These are phyloP conservation scores for Chalciporus sp. DNA, from an alignment of 1,284 basidiomycete species.

Conservation along the genomic window DNA sequence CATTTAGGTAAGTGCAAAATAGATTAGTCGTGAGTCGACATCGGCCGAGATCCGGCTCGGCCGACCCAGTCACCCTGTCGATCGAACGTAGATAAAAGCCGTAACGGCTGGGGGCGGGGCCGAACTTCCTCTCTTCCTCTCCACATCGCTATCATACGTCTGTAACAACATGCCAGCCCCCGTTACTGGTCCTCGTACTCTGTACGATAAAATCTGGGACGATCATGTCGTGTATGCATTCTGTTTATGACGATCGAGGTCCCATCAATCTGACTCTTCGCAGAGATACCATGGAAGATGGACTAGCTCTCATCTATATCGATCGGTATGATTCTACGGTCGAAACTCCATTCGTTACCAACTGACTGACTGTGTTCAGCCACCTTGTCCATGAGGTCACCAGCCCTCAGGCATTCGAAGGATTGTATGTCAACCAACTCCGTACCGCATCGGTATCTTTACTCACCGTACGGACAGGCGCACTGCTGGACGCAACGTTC, in stretches of 20 bases:
- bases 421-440: constrained; percentile 58
- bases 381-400: constrained; percentile 97
- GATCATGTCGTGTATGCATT: constrained; percentile 85
- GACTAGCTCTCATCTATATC: constrained; percentile 89
- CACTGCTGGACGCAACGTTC: constrained; percentile 79
- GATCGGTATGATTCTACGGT: constrained; percentile 62
- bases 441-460: constrained; percentile 4
- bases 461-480: constrained; percentile 49
- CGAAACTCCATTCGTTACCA: not conserved
- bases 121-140: not conserved
- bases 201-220: constrained; percentile 97
- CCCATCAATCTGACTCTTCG: constrained; percentile 18
- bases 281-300: constrained; percentile 79
- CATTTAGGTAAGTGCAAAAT: too few relatives aligned
- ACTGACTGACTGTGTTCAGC: constrained; percentile 42
- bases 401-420: constrained; percentile 95
- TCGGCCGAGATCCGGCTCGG: not conserved
- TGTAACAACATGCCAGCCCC: constrained; percentile 54
- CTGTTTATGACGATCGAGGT: constrained; percentile 4
- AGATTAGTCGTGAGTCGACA: not conserved
- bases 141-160: constrained; percentile 1
- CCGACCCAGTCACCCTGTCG: not conserved
- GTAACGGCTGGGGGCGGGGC: not conserved
- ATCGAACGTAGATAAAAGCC: not conserved
- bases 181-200: constrained; percentile 68